Percentiles rank a stretch among this genome's conserved stretches.
Evolutionary conservation across 768 basidiomycete genomes (phyloP).

Genomic region (Mycena capillaripes): DNA sequence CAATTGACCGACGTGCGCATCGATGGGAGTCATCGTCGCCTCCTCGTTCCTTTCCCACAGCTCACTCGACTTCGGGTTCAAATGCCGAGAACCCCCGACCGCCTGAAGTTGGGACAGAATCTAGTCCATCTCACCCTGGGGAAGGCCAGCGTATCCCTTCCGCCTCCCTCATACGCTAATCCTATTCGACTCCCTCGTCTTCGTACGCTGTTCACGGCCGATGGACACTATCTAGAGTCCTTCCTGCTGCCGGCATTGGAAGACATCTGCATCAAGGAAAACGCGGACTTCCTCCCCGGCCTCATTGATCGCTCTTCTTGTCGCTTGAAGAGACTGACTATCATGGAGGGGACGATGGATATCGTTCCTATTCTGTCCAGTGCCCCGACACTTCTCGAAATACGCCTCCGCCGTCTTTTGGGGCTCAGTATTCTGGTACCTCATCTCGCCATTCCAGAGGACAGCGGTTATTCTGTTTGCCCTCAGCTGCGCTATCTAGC

Average conservation of each 20-base stretch:
- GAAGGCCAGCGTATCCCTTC: constrained; percentile 7
- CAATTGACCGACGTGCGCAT: constrained; percentile 13
- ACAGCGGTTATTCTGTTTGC: background rate
- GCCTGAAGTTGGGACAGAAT: background rate
- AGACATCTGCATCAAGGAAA: constrained; percentile 6
- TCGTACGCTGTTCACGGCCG: background rate
- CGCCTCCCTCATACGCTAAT: background rate
- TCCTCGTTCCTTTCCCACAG: background rate
- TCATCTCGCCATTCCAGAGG: background rate
- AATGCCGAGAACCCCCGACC: constrained; percentile 14
- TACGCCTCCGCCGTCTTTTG: background rate
- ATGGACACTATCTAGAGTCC: background rate
- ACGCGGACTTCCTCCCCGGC: background rate
- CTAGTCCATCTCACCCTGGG: background rate
- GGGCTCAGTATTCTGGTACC: background rate
- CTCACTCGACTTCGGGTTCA: constrained; percentile 12
- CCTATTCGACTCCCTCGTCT: constrained; percentile 6
- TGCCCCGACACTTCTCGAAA: background rate
- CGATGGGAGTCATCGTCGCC: constrained; percentile 15
- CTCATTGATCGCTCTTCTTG: constrained; percentile 11
- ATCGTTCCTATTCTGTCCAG: background rate
- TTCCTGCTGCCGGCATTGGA: constrained; percentile 11
- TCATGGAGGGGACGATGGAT: background rate
- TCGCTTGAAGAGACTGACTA: background rate
- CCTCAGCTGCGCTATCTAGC: background rate